Evolutionary conservation across 345 rosid genomes (phyloP), one percentile per base, ranked within the genome.

Genomic region (Kandelia obovata): DNA sequence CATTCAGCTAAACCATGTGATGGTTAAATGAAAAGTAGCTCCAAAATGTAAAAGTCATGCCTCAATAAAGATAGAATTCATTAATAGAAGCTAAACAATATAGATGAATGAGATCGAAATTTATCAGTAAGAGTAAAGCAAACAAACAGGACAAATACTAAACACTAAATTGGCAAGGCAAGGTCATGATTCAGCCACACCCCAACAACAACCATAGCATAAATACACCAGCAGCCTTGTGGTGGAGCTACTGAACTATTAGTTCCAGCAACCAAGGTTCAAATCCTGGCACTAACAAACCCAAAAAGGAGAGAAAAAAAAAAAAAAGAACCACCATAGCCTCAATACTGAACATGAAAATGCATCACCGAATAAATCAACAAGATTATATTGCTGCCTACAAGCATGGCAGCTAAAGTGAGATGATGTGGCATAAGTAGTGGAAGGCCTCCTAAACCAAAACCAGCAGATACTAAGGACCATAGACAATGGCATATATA

Each of bases 151-250:
- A 46, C 64, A 23, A 16, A 31, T 55, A 17, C 53, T 25, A 26
- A 57, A 57, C 11, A 37, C 55, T 65, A n/a, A 8, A 5, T 31
- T 52, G 13, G 3, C 59, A 46, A 31, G 20, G 43, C 0, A 47
- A 31, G 7, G 58, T 28, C 16, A 11, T 11, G 47, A 43, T 13
- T 35, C n/a, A 69, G 25, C 21, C 16, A 23, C 11, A 30, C 51
- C 59, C n/a, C 21, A 16, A 47, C 58, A 30, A 69, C 32, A 69
- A 19, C 16, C 57, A 69, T 32, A 58, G 59, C 49, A 43, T 43
- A 11, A 39, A 43, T 43, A 43, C 17, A 43, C 17, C 49, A 13
- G 5, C 15, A 43, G 46, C 15, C 46, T 39, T 15, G 46, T 39
- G 49, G 49, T 43, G 16, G 17, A 43, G 49, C 19, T 2, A 43